phyloP scores from a whole-genome alignment of 2,329 filamentous ascomycete species.

The Nigrospora oryzae region DNA sequence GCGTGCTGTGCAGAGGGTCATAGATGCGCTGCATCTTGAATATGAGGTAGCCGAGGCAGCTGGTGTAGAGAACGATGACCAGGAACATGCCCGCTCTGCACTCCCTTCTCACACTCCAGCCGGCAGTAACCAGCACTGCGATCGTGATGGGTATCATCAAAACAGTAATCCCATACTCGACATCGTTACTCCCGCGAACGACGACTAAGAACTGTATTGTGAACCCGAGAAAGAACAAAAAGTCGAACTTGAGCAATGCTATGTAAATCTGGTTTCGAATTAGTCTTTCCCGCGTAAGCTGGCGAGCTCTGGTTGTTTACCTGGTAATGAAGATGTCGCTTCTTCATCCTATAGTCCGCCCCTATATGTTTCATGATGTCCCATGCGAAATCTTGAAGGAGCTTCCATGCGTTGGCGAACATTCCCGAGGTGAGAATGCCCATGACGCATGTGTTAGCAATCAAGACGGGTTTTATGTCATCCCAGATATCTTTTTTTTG shows the following conservation, averaged over 20 bases:
- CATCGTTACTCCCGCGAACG: constrained; percentile 58
- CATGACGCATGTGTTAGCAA: constrained; percentile 80
- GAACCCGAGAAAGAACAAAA: constrained; percentile 99
- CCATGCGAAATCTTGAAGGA: constrained; percentile 98
- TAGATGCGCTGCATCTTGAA: constrained; percentile 99
- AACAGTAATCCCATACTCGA: constrained; percentile 80
- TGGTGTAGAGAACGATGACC: constrained; percentile 80
- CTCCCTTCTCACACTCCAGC: constrained; percentile 77
- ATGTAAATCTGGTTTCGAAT: constrained; percentile 71
- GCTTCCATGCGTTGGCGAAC: constrained; percentile 78
- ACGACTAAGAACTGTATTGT: constrained; percentile 97
- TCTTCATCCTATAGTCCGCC: constrained; percentile 93
- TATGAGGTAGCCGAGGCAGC: constrained; percentile 86
- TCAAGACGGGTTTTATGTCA: constrained; percentile 64
- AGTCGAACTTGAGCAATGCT: constrained; percentile 94
- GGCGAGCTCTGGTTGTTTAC: constrained; percentile 35
- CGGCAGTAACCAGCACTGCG: constrained; percentile 74
- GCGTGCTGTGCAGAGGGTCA: constrained; percentile 44
- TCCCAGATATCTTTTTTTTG: constrained; percentile 49
- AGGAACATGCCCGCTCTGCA: constrained; percentile 67
- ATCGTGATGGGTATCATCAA: constrained; percentile 89
- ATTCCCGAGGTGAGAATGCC: constrained; percentile 66
- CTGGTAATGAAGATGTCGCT: constrained; percentile 93
- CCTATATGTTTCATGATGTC: constrained; percentile 99
- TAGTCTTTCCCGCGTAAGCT: not conserved